Conservation (phyloP, 164 flowering plant genomes). For the Tinospora cordifolia region DNA sequence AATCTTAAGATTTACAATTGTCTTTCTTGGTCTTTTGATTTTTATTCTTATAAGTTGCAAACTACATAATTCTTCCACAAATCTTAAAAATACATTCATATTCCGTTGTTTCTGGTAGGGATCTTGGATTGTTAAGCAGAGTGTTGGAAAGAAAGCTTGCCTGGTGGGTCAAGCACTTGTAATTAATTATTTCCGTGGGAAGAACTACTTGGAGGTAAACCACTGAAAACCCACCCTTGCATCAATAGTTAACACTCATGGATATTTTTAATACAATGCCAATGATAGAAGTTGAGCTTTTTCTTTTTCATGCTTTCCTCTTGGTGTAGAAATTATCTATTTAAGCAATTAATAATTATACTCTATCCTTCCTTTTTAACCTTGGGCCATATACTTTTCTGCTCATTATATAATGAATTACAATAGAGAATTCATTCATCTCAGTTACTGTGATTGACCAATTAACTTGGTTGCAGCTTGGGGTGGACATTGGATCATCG, state of each 20-base stretch:
- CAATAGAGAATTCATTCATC: too few species aligned
- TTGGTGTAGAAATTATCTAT: too few species aligned
- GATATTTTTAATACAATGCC: not conserved
- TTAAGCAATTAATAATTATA: not conserved
- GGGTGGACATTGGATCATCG: conserved; percentile 78
- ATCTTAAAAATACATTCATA: not conserved
- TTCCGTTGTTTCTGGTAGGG: conserved; percentile 38
- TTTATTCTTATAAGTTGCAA: not conserved
- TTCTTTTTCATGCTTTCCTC: too few species aligned
- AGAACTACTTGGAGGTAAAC: conserved; percentile 85
- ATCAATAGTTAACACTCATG: not conserved
- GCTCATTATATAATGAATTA: too few species aligned
- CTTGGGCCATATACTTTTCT: not conserved
- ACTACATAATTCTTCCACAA: not conserved
- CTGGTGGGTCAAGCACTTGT: conserved; percentile 88
- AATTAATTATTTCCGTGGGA: conserved; percentile 70
- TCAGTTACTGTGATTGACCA: not conserved
- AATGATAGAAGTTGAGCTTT: too few species aligned
- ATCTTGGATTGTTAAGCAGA: conserved; percentile 94
- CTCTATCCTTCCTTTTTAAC: not conserved
- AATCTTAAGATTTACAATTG: not conserved
- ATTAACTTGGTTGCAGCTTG: conserved; percentile 44
- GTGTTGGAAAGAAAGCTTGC: conserved; percentile 92
- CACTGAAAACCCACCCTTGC: not conserved
- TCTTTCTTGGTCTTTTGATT: not conserved